Base-by-base conservation (phyloP, 306 rosid genomes). In the Vachellia collinsii region DNA sequence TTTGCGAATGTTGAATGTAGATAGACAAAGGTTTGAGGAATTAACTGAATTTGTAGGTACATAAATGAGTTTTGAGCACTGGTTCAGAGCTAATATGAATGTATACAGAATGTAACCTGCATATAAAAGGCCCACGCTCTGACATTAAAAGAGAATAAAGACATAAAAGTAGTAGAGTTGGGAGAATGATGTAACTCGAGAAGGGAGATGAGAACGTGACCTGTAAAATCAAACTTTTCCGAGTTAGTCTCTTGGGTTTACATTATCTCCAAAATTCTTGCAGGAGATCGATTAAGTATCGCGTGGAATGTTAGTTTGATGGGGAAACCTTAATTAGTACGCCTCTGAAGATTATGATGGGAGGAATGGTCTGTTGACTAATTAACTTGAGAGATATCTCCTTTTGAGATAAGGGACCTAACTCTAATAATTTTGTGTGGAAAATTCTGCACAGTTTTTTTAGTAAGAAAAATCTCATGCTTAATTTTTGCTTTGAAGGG, bases 401-500 rank as follows among this genome's bases (percentile, higher is more conserved):
- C 63, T 19, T 79, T 46, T 34, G 59, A 67, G 69, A 79, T 70
- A 74, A 36, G 70, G 75, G 75, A 78, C 87, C 87, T 84, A 84
- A 79, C 83, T 79, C 76, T 61, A 75, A 79, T 75, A 41, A 41
- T 70, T 51, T 79, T 79, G 65, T 29, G 78, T 23, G 62, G 87
- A 84, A 84, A 84, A 70, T 58, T 70, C 53, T 47, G 53, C 36
- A 39, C 2, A 29, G n/a, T 44, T 74, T 66, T 36, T 14, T 22
- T 34, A 0, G 11, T 63, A 13, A 34, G 8, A 11, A 29, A 63
- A 63, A 36, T 36, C 42, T 64, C 34, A 43, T 14, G 39, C 7
- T 17, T 2, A 29, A 29, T 4, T 51, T 53, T 63, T 3, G 17
- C 39, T 36, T 34, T 37, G 22, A 51, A 54, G 51, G 23, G 72